phyloP scores from a whole-genome alignment of 225 moss, liverwort and hornwort species.

The Thuidium tamariscinum region DNA sequence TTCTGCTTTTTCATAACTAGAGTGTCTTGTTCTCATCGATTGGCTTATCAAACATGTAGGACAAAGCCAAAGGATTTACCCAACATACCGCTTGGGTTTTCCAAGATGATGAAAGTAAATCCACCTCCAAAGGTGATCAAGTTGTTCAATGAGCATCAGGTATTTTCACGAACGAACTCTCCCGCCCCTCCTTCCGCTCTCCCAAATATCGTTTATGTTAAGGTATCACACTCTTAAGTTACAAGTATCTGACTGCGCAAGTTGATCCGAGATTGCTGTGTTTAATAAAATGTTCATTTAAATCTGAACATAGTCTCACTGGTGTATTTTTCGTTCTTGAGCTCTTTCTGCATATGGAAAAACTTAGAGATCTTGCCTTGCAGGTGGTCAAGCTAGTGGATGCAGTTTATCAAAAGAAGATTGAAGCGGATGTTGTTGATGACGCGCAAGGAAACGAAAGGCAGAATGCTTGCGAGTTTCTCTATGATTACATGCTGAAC shows the following conservation, averaged over 20 bases:
- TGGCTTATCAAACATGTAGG: neutral
- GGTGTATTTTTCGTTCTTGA: neutral
- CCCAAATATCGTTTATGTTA: neutral
- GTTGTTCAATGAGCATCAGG: constrained; percentile 84
- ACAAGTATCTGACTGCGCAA: neutral
- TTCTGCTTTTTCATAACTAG: neutral
- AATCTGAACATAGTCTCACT: neutral
- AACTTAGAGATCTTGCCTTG: neutral
- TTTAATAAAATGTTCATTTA: neutral
- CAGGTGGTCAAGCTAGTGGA: constrained; percentile 82
- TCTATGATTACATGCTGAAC: constrained; percentile 97
- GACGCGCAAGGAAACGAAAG: constrained; percentile 76
- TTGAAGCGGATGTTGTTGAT: constrained; percentile 79
- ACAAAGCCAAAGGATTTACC: constrained; percentile 52
- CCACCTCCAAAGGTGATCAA: constrained; percentile 77
- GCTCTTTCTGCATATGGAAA: neutral
- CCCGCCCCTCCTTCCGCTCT: neutral
- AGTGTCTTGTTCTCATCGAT: neutral
- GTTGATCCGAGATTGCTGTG: neutral
- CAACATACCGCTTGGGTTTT: constrained; percentile 59
- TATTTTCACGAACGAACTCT: neutral
- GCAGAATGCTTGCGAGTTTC: constrained; percentile 88
- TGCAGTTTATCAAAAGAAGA: constrained; percentile 66
- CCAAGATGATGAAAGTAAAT: constrained; percentile 86
- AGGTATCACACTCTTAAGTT: neutral